These are phyloP conservation scores for Bremia lactucae DNA, from an alignment of 352 stramenopile genomes.

Conservation along the genomic window DNA sequence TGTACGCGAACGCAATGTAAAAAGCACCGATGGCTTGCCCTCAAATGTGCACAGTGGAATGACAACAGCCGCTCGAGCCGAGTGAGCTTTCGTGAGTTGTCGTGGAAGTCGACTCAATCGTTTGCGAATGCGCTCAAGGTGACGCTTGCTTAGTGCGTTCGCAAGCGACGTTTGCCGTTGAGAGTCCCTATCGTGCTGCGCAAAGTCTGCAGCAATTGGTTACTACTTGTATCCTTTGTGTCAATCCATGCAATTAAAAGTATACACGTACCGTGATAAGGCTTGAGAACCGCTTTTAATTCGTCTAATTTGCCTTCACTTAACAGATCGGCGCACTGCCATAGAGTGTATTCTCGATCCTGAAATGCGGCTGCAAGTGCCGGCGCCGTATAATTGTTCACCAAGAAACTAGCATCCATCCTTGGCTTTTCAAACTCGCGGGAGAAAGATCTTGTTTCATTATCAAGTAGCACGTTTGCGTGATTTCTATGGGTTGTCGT, in stretches of 20 bases:
- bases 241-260: background rate
- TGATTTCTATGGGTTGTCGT: slow-evolving; percentile 2
- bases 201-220: slow-evolving; percentile 44
- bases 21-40: slow-evolving; percentile 90
- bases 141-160: slow-evolving; percentile 71
- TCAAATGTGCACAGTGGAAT: slow-evolving; percentile 95
- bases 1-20: slow-evolving; percentile 88
- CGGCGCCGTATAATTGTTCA: slow-evolving; percentile 95
- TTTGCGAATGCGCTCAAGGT: slow-evolving; percentile 91
- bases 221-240: no score
- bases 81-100: slow-evolving; percentile 89
- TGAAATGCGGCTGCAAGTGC: slow-evolving; percentile 90
- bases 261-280: slow-evolving; percentile 46
- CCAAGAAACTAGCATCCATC: slow-evolving; percentile 77
- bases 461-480: slow-evolving; percentile 2
- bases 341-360: slow-evolving; percentile 85
- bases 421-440: slow-evolving; percentile 58
- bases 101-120: slow-evolving; percentile 90
- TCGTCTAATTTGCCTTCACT: slow-evolving; percentile 67
- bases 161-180: slow-evolving; percentile 38
- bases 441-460: slow-evolving; percentile 32
- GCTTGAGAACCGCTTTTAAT: slow-evolving; percentile 52
- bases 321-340: slow-evolving; percentile 61
- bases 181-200: slow-evolving; percentile 23
- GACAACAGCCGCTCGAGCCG: slow-evolving; percentile 87